These are phyloP conservation scores for Phytophthora sp. DNA, from an alignment of 352 stramenopile species.

Conservation along the genomic window DNA sequence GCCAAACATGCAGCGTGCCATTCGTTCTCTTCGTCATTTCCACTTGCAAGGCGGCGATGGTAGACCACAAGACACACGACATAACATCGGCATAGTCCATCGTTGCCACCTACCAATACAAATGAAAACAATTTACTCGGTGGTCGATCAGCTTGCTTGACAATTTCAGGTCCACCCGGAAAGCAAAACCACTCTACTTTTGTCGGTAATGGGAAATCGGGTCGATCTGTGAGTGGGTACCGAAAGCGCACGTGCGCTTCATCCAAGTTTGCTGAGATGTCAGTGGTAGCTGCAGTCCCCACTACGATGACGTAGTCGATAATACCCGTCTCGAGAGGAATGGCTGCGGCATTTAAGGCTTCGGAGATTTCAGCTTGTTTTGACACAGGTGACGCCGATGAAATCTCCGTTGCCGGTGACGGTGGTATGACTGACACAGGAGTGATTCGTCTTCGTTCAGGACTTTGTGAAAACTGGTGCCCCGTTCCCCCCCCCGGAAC, in stretches of 20 bases:
- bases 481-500: conserved; percentile 47
- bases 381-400: conserved; percentile 42
- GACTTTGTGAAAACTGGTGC: conserved; percentile 17
- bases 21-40: conserved; percentile 25
- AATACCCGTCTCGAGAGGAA: conserved; percentile 62
- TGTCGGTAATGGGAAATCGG: conserved; percentile 72
- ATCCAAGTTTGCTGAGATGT: conserved; percentile 14
- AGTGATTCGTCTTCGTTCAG: conserved; percentile 28
- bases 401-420: conserved; percentile 39
- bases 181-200: conserved; percentile 93
- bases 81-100: conserved; percentile 75
- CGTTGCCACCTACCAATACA: conserved; percentile 74
- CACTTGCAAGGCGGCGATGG: conserved; percentile 37
- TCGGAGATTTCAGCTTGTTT: conserved; percentile 25
- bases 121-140: conserved; percentile 78
- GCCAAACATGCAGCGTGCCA: conserved; percentile 79
- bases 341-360: conserved; percentile 8
- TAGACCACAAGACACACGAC: conserved; percentile 78
- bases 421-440: conserved; percentile 23
- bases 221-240: conserved; percentile 62
- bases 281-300: conserved; percentile 22
- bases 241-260: conserved; percentile 72
- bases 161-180: conserved; percentile 65
- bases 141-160: conserved; percentile 52
- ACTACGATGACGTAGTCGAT: conserved; percentile 86